A percentile compares a stretch with the other conserved stretches of the same genome.
These are phyloP conservation scores for Mycena venus DNA, from an alignment of 768 basidiomycete species.

Conservation along the genomic window DNA sequence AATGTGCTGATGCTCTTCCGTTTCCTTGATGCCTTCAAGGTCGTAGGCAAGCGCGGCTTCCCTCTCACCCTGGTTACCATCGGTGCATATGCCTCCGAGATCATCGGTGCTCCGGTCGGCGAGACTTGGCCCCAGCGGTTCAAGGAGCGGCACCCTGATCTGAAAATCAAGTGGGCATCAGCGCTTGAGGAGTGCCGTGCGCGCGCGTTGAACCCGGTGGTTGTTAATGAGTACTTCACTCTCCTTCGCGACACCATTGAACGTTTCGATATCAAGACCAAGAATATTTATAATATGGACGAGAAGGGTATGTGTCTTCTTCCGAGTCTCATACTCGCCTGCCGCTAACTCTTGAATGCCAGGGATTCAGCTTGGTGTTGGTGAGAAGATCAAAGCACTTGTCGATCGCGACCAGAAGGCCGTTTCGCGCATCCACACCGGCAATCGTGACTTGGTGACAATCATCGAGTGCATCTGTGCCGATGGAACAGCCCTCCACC, in stretches of 20 bases:
- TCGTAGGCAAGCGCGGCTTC: not conserved
- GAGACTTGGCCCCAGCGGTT: too few relatives aligned
- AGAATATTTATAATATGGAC: too few relatives aligned
- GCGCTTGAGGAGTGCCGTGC: conserved; percentile 17
- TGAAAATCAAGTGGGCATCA: conserved; percentile 3
- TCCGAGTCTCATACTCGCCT: not conserved
- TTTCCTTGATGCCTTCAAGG: not conserved
- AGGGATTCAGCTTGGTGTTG: conserved; percentile 1
- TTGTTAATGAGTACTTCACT: too few relatives aligned
- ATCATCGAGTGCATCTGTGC: conserved; percentile 56
- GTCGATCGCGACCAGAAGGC: too few relatives aligned
- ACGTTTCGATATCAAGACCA: too few relatives aligned
- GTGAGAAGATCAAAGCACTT: not conserved
- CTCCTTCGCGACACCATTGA: too few relatives aligned
- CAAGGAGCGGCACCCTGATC: conserved; percentile 22
- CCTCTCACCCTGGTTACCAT: not conserved
- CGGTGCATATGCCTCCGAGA: not conserved
- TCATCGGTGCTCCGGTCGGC: not conserved
- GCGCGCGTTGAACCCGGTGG: conserved; percentile 6
- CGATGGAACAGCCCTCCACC: conserved; percentile 52
- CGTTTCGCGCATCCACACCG: too few relatives aligned
- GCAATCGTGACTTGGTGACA: too few relatives aligned
- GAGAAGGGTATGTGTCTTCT: too few relatives aligned
- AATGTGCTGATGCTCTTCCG: too few relatives aligned
- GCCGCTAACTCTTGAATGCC: too few relatives aligned